These are phyloP conservation scores for Lycium barbarum DNA, from an alignment of 257 asterid genomes.

Conservation along the genomic window DNA sequence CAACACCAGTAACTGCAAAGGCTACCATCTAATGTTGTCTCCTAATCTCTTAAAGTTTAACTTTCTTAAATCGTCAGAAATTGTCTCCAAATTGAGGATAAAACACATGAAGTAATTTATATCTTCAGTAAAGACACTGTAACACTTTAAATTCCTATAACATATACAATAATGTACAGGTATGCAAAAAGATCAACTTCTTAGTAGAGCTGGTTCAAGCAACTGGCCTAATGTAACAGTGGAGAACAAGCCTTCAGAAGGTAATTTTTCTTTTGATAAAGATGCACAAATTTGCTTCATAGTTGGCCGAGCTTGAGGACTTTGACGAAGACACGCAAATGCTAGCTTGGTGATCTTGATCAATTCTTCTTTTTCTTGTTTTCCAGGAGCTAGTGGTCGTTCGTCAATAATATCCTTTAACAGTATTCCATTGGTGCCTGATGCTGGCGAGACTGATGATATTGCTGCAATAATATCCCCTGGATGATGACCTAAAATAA, in stretches of 20 bases:
- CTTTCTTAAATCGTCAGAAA: background rate
- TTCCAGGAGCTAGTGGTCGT: slow-evolving; percentile 35
- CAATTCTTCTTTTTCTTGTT: slow-evolving; percentile 36
- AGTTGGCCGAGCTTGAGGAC: slow-evolving; percentile 42
- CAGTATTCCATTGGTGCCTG: background rate
- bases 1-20: background rate
- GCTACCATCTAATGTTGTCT: background rate
- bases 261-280: slow-evolving; percentile 32
- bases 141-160: background rate
- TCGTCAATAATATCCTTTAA: slow-evolving; percentile 39
- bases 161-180: background rate
- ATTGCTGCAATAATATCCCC: slow-evolving; percentile 34
- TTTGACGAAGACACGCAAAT: slow-evolving; percentile 33
- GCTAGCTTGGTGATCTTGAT: slow-evolving; percentile 33
- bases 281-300: slow-evolving; percentile 37
- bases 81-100: background rate
- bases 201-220: slow-evolving; percentile 12
- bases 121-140: background rate
- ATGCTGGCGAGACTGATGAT: background rate
- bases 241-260: slow-evolving; percentile 19
- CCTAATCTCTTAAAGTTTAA: background rate
- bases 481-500: slow-evolving; percentile 50
- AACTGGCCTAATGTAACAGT: slow-evolving; percentile 31
- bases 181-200: background rate
- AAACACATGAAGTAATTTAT: background rate